phyloP scores from a whole-genome alignment of 1,284 basidiomycete genomes.

The Naganishia albida region DNA sequence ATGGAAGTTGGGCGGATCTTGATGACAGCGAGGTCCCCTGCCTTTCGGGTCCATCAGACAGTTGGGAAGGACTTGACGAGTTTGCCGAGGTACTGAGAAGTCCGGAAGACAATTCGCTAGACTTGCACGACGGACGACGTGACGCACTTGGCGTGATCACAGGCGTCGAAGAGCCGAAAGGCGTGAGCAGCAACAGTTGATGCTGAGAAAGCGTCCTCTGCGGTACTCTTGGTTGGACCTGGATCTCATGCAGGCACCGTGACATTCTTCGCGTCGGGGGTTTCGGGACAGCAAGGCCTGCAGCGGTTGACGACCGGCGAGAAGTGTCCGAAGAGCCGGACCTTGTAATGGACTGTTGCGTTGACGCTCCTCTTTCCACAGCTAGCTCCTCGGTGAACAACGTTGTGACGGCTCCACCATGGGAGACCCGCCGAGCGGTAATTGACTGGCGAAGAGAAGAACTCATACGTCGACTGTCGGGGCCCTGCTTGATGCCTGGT shows the following conservation, averaged over 20 bases:
- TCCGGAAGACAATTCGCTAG: background rate
- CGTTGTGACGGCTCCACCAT: slow-evolving; percentile 16
- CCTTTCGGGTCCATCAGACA: no score
- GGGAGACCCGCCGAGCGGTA: slow-evolving; percentile 14
- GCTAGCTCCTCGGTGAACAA: slow-evolving; percentile 12
- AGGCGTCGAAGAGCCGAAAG: slow-evolving; percentile 39
- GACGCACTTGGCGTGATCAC: background rate
- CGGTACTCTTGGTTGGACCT: slow-evolving; percentile 33
- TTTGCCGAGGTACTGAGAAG: background rate
- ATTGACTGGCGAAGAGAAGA: slow-evolving; percentile 21
- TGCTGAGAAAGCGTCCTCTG: slow-evolving; percentile 42
- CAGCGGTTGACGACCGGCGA: background rate
- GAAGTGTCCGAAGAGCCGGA: background rate
- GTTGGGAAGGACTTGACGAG: no score
- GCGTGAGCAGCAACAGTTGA: slow-evolving; percentile 47
- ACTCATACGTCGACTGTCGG: slow-evolving; percentile 13
- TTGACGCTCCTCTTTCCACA: background rate
- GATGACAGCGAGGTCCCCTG: no score
- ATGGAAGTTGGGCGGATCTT: no score
- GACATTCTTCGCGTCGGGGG: slow-evolving; percentile 5
- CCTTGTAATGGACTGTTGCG: background rate
- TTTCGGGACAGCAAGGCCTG: background rate
- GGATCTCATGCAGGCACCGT: slow-evolving; percentile 44
- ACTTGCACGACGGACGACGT: slow-evolving; percentile 1
- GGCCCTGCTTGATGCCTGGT: background rate